Conservation (phyloP, 768 basidiomycete species). For the Kwoniella botswanensis region DNA sequence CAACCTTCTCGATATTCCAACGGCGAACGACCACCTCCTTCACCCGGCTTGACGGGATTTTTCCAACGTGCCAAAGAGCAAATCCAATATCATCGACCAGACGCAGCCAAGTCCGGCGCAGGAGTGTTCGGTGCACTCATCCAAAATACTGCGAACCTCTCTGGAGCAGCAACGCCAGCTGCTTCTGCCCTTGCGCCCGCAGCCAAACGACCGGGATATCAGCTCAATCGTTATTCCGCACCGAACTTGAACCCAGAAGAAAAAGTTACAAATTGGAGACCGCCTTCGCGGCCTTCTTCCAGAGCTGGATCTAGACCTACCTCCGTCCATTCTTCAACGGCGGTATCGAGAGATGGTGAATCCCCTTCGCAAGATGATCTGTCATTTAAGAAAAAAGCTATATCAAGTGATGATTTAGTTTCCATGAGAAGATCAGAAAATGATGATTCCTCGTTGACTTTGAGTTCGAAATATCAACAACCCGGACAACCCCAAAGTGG, state of each 20-base stretch:
- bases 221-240: constrained; percentile 65
- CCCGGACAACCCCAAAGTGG: not conserved
- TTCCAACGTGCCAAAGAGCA: constrained; percentile 38
- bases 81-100: constrained; percentile 51
- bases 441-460: constrained; percentile 12
- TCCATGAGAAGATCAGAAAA: constrained; percentile 15
- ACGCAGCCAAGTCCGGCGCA: constrained; percentile 63
- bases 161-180: constrained; percentile 62
- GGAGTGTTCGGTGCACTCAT: constrained; percentile 76
- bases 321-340: constrained; percentile 48
- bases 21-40: constrained; percentile 19
- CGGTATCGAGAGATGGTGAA: constrained; percentile 36
- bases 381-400: constrained; percentile 24
- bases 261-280: constrained; percentile 38
- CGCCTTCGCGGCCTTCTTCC: constrained; percentile 29
- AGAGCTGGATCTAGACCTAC: constrained; percentile 35
- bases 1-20: constrained; percentile 16
- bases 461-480: constrained; percentile 9
- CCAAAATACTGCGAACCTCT: constrained; percentile 69
- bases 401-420: constrained; percentile 40
- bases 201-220: constrained; percentile 69
- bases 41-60: constrained; percentile 31
- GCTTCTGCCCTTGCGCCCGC: constrained; percentile 65
- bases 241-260: constrained; percentile 28
- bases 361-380: constrained; percentile 26